phyloP scores from a whole-genome alignment of 495 filamentous ascomycete genomes.

The Penicillium odoratum region DNA sequence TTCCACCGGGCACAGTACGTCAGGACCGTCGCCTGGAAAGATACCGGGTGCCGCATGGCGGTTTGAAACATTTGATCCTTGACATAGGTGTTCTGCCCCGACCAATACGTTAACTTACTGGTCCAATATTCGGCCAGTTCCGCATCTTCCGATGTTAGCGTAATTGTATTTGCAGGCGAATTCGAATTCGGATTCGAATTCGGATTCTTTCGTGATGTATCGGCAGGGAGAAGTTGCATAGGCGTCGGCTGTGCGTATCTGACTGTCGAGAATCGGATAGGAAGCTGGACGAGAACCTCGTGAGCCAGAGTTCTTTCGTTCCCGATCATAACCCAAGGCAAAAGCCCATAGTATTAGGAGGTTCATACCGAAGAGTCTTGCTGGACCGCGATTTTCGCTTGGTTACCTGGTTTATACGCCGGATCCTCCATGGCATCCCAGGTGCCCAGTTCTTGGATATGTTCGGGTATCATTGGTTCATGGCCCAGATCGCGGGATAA shows the following conservation, averaged over 20 bases:
- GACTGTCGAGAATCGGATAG: conserved; percentile 18
- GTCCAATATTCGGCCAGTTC: conserved; percentile 41
- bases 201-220: conserved; percentile 37
- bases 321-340: neutral
- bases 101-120: conserved; percentile 45
- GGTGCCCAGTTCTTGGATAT: conserved; percentile 22
- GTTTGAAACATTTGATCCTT: conserved; percentile 41
- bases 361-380: conserved; percentile 27
- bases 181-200: conserved; percentile 35
- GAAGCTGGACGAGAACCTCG: conserved; percentile 15
- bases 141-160: conserved; percentile 24
- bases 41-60: conserved; percentile 37
- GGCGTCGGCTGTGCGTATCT: conserved; percentile 13
- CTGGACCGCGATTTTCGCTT: conserved; percentile 6
- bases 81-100: conserved; percentile 40
- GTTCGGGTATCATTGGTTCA: conserved; percentile 14
- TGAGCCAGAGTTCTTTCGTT: neutral
- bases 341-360: neutral
- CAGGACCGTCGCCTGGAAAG: conserved; percentile 42
- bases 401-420: conserved; percentile 11
- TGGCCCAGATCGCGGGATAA: conserved; percentile 14
- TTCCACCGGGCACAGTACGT: conserved; percentile 44
- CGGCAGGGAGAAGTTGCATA: conserved; percentile 24
- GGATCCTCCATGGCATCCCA: conserved; percentile 24
- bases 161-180: conserved; percentile 18